phyloP scores from a whole-genome alignment of 106 monocot genomes.

The Dioscorea zingiberensis region DNA sequence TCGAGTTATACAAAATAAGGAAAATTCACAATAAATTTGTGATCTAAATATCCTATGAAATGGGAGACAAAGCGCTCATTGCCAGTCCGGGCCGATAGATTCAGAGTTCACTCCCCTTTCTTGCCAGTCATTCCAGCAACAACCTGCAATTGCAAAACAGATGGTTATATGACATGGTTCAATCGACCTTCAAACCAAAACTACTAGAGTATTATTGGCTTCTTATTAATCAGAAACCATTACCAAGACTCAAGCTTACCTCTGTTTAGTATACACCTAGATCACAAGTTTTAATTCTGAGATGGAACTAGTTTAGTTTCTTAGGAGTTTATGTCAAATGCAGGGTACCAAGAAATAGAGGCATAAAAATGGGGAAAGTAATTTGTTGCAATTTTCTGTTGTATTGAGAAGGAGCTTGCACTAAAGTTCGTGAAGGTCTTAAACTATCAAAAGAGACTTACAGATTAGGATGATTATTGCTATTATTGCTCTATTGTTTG shows the following conservation, averaged over 20 bases:
- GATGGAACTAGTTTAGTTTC: neutral
- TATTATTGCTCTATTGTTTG: too few relatives aligned
- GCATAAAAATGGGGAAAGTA: too few relatives aligned
- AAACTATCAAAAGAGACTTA: too few relatives aligned
- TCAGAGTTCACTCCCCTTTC: neutral
- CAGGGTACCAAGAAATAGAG: neutral
- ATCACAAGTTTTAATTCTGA: neutral
- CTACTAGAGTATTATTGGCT: neutral
- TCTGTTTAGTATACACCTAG: neutral
- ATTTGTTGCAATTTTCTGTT: too few relatives aligned
- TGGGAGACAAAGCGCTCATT: neutral
- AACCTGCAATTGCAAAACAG: constrained; percentile 16
- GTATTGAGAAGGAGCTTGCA: too few relatives aligned
- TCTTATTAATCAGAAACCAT: neutral
- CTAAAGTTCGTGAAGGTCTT: too few relatives aligned
- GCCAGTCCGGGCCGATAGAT: neutral
- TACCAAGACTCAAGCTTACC: neutral
- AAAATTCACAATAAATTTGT: neutral
- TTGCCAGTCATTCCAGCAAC: constrained; percentile 48
- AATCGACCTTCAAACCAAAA: neutral
- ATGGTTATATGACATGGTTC: neutral
- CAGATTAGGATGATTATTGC: too few relatives aligned
- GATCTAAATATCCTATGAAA: too few relatives aligned
- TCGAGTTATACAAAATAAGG: neutral
- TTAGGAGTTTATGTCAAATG: neutral